Evolutionary conservation across 1,139 yeast genomes (phyloP), one percentile per base, ranked within the genome.

Genomic region (Geotrichum cucujoidarum): DNA sequence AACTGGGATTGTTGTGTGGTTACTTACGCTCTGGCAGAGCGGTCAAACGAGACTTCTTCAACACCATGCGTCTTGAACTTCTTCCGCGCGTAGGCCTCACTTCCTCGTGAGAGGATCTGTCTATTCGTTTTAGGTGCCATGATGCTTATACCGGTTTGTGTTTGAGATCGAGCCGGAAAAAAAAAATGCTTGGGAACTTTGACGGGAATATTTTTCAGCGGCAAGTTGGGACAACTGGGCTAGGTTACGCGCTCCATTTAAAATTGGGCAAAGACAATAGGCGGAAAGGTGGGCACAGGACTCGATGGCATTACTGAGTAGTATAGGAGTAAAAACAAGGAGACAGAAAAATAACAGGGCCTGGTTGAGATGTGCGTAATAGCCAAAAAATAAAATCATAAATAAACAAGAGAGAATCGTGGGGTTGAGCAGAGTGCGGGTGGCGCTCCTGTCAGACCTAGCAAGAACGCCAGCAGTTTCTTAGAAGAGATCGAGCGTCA

Each of bases 1-100:
- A 32, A 13, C 11, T n/a, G n/a, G 17, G 17, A 3, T 37, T 25
- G 8, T 18, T 5, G 14, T 13, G 8, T 10, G 18, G 17, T 22
- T 13, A 61, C 71, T 56, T 54, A 67, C 64, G 70, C 68, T 64
- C 96, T 72, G 22, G 81, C 76, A 33, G 77, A 84, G 56, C 80
- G 78, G 67, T 90, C 92, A 63, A 87, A 90, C 1, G 77, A 78
- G 31, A 90, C 94, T 62, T 87, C 95, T 31, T 78, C 89, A 2
- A 82, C 89, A 29, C 88, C 76, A 57, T 77, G 80, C 59, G 77
- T 78, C 59, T 77, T 80, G n/a, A 67, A 67, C 51, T 69, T 78
- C 70, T 70, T 85, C 69, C 66, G 78, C n/a, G 82, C 83, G 67
- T 89, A 89, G 58, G 76, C 78, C 66, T 84, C 80, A 57, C 95